A percentile compares a stretch with the other conserved stretches of the same genome.
Evolutionary conservation across 2,329 filamentous ascomycete genomes (phyloP).

Genomic region (Zasmidium cellare): DNA sequence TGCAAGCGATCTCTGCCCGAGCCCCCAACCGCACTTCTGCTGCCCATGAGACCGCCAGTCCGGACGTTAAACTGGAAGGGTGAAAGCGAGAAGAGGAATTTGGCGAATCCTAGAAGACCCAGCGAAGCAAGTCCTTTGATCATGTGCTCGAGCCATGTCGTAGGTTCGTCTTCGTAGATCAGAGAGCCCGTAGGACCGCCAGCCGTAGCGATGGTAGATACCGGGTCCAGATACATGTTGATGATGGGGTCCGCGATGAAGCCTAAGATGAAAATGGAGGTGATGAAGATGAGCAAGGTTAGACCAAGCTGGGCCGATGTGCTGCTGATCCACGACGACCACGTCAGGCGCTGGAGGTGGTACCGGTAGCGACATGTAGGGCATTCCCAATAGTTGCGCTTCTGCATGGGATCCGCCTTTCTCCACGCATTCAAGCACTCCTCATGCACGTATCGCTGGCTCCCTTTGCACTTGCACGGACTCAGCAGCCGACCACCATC

Average conservation of each 20-base stretch:
- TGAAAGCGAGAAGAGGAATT: conserved; percentile 71
- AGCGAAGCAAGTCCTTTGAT: conserved; percentile 87
- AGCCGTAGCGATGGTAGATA: conserved; percentile 39
- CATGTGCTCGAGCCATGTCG: conserved; percentile 79
- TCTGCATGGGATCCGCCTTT: conserved; percentile 65
- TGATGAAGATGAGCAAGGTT: conserved; percentile 69
- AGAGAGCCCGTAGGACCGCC: conserved; percentile 33
- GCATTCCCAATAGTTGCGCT: conserved; percentile 80
- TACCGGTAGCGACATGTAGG: conserved; percentile 86
- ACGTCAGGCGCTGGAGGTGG: conserved; percentile 72
- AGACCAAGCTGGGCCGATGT: conserved; percentile 65
- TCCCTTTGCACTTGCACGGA: conserved; percentile 91
- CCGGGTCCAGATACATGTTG: conserved; percentile 80
- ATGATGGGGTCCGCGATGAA: conserved; percentile 93
- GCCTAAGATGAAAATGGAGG: conserved; percentile 77
- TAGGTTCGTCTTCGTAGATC: conserved; percentile 49
- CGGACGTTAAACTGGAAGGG: conserved; percentile 78
- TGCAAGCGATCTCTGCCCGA: conserved; percentile 77
- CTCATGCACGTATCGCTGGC: conserved; percentile 91
- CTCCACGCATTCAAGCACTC: conserved; percentile 84
- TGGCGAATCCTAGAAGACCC: conserved; percentile 80
- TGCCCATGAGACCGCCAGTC: conserved; percentile 56
- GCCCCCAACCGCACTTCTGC: conserved; percentile 39
- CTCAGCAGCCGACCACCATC: conserved; percentile 78
- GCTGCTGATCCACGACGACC: conserved; percentile 63